Evolutionary conservation across 208 protist species (phyloP), one percentile per base, ranked within the genome.

Genomic region (Lotmaria passim): DNA sequence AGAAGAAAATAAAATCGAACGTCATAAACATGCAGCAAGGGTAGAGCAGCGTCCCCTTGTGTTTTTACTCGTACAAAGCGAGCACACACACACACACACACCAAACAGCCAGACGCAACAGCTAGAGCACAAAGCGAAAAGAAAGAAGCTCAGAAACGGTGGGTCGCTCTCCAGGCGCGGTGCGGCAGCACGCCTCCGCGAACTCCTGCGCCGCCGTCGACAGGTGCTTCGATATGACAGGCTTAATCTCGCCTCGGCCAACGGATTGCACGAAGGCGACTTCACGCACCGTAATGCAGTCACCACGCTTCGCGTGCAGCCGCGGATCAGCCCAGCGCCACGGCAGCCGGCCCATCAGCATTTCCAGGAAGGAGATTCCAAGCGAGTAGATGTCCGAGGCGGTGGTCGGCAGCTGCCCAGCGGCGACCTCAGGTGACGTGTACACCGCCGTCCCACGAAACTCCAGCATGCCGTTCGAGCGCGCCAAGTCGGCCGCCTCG

Each of bases 361-460:
- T 86, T 68, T 96, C 79, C 14, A 94, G 77, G 30, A 96, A 68
- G 0, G 86, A 89, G 30, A 93, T 78, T 12, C 89, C 91, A 5
- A 96, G 71, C 6, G 88, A 94, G 78, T 82, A 96, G 38, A 96
- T 91, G 60, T 96, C 91, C 0, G 88, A 94, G 66, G 78, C 73
- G 0, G 79, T 64, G 12, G 81, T 85, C 21, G 77, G 81, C 17
- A 70, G 73, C 43, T 81, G 65, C 12, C 87, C 87, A 39, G 59
- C 57, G 2, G 87, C 86, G 28, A 87, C 88, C 69, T 96, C 91
- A 5, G 91, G 91, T 17, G 90, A 85, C 73, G 93, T 91, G 82
- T 95, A 95, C 33, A 89, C 75, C 17, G 83, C 82, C 30, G 87
- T 95, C 24, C 90, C 90, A 39, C 89, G 84, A 58, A 93, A 57